Percentiles rank a stretch among this genome's conserved stretches.
Evolutionary conservation across 176 grass and related monocot species (phyloP).

Genomic region (Bolboschoenus planiculmis): DNA sequence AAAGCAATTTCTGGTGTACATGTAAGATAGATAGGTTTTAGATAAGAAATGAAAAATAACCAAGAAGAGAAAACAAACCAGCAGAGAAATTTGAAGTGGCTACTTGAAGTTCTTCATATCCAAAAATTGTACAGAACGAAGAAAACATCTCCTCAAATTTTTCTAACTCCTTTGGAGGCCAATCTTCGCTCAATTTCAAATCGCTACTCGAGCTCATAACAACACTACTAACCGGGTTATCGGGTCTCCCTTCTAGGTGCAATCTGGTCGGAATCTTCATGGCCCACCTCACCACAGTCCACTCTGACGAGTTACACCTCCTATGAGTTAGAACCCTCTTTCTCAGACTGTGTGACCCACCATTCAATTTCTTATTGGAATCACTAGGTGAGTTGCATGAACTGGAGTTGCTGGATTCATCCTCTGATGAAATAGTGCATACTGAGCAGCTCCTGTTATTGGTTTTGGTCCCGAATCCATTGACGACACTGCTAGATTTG

Average conservation of each 20-base stretch:
- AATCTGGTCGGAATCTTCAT: slow-evolving; percentile 60
- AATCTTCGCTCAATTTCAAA: slow-evolving; percentile 21
- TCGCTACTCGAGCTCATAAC: background rate
- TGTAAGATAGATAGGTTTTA: background rate
- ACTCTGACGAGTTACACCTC: slow-evolving; percentile 59
- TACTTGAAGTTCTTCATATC: slow-evolving; percentile 49
- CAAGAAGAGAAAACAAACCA: slow-evolving; percentile 34
- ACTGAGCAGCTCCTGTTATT: slow-evolving; percentile 4
- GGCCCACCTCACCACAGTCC: slow-evolving; percentile 68
- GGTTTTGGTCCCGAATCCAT: background rate
- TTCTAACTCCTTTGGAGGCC: slow-evolving; percentile 58
- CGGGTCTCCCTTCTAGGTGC: slow-evolving; percentile 48
- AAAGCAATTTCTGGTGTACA: background rate
- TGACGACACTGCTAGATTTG: background rate
- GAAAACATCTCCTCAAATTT: slow-evolving; percentile 62
- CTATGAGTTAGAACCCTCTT: slow-evolving; percentile 57
- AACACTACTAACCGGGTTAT: slow-evolving; percentile 28
- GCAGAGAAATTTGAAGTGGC: slow-evolving; percentile 75
- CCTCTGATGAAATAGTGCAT: slow-evolving; percentile 2
- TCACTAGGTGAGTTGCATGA: slow-evolving; percentile 31
- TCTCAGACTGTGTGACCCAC: slow-evolving; percentile 15
- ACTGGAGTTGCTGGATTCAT: slow-evolving; percentile 14
- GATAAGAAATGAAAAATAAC: slow-evolving; percentile 11
- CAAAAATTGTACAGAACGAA: slow-evolving; percentile 55
- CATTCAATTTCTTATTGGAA: slow-evolving; percentile 8